phyloP scores from a whole-genome alignment of 495 filamentous ascomycete genomes.

The Saxispiralis lemnorum region DNA sequence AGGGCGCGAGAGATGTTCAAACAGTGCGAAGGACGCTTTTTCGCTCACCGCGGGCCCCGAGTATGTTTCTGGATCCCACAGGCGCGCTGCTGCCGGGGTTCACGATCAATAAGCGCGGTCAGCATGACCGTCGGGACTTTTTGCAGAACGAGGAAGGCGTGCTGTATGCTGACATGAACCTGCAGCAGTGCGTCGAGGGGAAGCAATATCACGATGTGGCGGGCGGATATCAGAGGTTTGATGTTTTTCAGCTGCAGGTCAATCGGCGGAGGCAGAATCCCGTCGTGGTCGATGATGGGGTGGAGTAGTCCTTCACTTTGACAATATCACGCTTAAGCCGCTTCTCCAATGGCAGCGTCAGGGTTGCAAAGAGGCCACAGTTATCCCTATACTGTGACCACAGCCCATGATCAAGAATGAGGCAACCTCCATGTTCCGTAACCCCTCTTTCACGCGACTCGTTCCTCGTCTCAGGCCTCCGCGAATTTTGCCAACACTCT shows the following conservation, averaged over 20 bases:
- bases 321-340: no score
- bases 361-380: no score
- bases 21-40: not conserved
- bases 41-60: conserved; percentile 3
- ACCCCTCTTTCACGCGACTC: no score
- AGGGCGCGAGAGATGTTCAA: not conserved
- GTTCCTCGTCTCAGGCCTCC: no score
- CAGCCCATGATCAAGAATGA: no score
- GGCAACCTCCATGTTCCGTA: no score
- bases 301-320: no score
- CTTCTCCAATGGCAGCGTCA: no score
- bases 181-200: conserved; percentile 25
- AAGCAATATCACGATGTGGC: conserved; percentile 32
- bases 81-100: conserved; percentile 14
- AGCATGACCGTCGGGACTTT: conserved; percentile 9
- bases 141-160: conserved; percentile 27
- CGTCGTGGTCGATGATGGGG: no score
- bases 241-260: conserved; percentile 28
- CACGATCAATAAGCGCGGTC: not conserved
- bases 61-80: conserved; percentile 27
- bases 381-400: no score
- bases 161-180: conserved; percentile 28
- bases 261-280: conserved; percentile 2
- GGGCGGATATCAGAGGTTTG: conserved; percentile 27
- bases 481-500: no score